Evolutionary conservation across 1,284 basidiomycete species (phyloP).

Genomic region (Boletellus deceptivus): DNA sequence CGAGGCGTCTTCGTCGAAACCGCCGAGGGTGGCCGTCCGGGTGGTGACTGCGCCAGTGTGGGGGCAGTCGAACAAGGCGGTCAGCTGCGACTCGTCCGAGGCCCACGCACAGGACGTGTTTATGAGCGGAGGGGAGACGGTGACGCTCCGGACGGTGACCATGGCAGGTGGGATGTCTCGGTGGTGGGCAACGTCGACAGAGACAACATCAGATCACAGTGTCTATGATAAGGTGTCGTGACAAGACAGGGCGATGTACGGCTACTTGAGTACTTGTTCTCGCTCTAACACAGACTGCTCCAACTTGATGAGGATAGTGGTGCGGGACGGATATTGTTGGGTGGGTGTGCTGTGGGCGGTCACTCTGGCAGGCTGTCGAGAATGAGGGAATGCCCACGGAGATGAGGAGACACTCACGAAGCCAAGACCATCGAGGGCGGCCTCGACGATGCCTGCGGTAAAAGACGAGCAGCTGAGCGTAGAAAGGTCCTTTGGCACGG

Average conservation of each 20-base stretch:
- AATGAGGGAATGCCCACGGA: conserved; percentile 8
- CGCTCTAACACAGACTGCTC: conserved; percentile 87
- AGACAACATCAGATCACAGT: conserved; percentile 16
- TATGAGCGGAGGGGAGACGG: conserved; percentile 57
- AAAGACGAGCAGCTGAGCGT: conserved; percentile 95
- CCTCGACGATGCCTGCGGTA: conserved; percentile 96
- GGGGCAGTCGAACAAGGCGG: conserved; percentile 58
- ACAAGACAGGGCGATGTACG: conserved; percentile 4
- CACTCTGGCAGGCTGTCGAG: conserved; percentile 84
- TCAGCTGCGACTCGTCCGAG: conserved; percentile 60
- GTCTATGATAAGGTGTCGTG: not conserved
- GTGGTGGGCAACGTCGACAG: not conserved
- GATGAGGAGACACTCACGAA: conserved; percentile 65
- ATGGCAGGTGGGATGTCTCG: conserved; percentile 9
- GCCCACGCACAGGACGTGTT: conserved; percentile 81
- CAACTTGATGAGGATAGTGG: conserved; percentile 92
- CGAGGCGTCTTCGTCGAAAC: conserved; percentile 59
- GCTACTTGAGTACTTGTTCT: conserved; percentile 73
- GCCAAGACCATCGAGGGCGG: conserved; percentile 91
- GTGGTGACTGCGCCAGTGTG: conserved; percentile 76
- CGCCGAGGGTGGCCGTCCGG: conserved; percentile 65
- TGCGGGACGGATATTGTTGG: conserved; percentile 76
- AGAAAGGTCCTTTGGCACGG: conserved; percentile 92
- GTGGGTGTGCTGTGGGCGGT: conserved; percentile 94
- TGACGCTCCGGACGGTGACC: conserved; percentile 42